Percentiles rank a stretch among this genome's conserved stretches.
These are phyloP conservation scores for Globisporangium carolinianum DNA, from an alignment of 352 stramenopile genomes.

Conservation along the genomic window DNA sequence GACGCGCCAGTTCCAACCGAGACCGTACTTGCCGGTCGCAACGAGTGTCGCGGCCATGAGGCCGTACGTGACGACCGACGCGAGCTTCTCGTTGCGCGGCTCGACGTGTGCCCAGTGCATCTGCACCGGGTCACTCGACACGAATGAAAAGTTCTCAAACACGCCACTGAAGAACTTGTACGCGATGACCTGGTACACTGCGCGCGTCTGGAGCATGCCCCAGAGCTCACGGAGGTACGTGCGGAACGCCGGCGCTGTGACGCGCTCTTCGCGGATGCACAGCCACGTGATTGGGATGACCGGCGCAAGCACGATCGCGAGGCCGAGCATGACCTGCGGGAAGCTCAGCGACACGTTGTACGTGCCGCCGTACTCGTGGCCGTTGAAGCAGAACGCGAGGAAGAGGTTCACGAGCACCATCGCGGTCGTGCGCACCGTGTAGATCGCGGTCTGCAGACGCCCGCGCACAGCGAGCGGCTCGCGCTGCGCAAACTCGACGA, in stretches of 20 bases:
- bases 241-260: constrained; percentile 12
- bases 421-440: constrained; percentile 26
- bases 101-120: constrained; percentile 28
- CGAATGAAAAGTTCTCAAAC: constrained; percentile 31
- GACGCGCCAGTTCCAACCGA: constrained; percentile 43
- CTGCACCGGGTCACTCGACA: constrained; percentile 24
- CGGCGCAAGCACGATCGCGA: constrained; percentile 7
- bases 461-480: constrained; percentile 34
- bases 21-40: constrained; percentile 29
- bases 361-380: constrained; percentile 39
- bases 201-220: constrained; percentile 33
- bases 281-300: constrained; percentile 19
- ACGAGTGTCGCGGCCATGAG: constrained; percentile 28
- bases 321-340: constrained; percentile 17
- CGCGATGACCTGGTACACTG: constrained; percentile 37
- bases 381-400: constrained; percentile 49
- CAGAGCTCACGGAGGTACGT: constrained; percentile 24
- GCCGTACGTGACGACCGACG: constrained; percentile 21
- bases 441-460: constrained; percentile 38
- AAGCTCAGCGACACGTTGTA: constrained; percentile 50
- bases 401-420: constrained; percentile 33
- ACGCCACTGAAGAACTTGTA: constrained; percentile 50
- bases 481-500: constrained; percentile 25
- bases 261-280: constrained; percentile 25
- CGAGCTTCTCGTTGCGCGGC: constrained; percentile 25